Evolutionary conservation across 352 stramenopile genomes (phyloP).

Genomic region (Phytophthora chlamydospora): DNA sequence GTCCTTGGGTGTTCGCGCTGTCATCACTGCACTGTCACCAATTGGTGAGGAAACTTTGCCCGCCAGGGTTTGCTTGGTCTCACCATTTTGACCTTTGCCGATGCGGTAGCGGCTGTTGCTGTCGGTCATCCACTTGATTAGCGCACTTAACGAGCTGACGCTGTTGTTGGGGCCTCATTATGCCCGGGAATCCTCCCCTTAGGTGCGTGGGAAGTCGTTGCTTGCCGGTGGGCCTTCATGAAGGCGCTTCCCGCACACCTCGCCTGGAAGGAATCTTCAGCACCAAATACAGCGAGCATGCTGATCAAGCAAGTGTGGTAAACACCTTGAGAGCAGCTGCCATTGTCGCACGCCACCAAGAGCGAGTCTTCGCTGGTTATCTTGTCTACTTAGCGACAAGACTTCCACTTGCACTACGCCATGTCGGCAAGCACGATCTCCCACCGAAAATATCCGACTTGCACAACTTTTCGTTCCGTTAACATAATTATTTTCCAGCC

Average conservation of each 20-base stretch:
- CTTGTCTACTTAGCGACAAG: no score
- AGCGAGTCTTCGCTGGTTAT: no score
- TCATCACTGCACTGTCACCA: background rate
- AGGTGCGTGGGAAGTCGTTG: background rate
- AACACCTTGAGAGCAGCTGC: no score
- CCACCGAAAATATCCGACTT: no score
- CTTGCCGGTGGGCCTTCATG: background rate
- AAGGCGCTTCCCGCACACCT: constrained; percentile 3
- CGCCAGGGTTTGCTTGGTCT: constrained; percentile 1
- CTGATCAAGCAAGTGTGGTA: constrained; percentile 4
- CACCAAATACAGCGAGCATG: constrained; percentile 9
- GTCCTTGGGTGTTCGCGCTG: constrained; percentile 1
- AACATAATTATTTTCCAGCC: no score
- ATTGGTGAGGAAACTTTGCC: constrained; percentile 2
- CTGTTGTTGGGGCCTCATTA: constrained; percentile 6
- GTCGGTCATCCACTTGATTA: constrained; percentile 11
- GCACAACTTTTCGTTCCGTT: no score
- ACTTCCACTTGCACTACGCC: no score
- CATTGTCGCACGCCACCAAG: no score
- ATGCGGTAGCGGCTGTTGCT: constrained; percentile 1
- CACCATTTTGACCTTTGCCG: background rate
- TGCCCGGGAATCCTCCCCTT: constrained; percentile 5
- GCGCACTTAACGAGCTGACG: constrained; percentile 4
- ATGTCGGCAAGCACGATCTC: no score
- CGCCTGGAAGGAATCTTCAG: background rate